Conservation (phyloP, 2,329 filamentous ascomycete species). For the Neonectria hederae region DNA sequence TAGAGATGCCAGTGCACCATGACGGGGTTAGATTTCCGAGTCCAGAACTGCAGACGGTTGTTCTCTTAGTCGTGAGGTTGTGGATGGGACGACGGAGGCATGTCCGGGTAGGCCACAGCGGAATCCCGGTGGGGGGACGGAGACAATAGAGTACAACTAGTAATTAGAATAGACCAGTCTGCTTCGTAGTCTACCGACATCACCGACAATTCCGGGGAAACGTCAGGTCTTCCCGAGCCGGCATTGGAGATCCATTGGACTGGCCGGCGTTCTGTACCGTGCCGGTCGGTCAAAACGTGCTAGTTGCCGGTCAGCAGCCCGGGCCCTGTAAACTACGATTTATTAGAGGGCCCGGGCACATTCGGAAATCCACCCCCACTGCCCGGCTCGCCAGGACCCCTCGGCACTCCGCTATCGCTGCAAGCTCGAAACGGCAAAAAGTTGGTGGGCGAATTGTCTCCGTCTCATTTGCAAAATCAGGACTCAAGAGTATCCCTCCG, state of each 20-base stretch:
- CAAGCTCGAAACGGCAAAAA: conserved; percentile 19
- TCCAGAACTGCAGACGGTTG: background rate
- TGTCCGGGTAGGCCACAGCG: background rate
- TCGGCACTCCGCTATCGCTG: conserved; percentile 10
- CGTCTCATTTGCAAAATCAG: conserved; percentile 8
- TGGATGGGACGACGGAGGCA: background rate
- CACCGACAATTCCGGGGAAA: background rate
- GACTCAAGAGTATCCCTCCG: background rate
- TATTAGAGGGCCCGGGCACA: background rate
- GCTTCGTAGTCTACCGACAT: too few species aligned
- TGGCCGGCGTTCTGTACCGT: background rate
- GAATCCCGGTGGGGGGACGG: background rate
- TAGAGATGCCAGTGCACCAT: too few species aligned
- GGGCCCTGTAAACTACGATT: too few species aligned
- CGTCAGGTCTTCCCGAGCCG: background rate
- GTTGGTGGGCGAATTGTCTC: conserved; percentile 11
- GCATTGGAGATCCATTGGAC: background rate
- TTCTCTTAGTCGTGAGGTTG: background rate
- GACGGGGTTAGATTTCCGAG: background rate
- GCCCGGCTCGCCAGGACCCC: conserved; percentile 3
- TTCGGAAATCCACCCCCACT: conserved; percentile 20
- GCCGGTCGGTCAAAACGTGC: background rate
- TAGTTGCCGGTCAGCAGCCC: too few species aligned
- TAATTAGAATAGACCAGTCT: too few species aligned
- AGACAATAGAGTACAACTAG: too few species aligned